phyloP scores from a whole-genome alignment of 2,329 filamentous ascomycete species.

The Trichoderma endophyticum region DNA sequence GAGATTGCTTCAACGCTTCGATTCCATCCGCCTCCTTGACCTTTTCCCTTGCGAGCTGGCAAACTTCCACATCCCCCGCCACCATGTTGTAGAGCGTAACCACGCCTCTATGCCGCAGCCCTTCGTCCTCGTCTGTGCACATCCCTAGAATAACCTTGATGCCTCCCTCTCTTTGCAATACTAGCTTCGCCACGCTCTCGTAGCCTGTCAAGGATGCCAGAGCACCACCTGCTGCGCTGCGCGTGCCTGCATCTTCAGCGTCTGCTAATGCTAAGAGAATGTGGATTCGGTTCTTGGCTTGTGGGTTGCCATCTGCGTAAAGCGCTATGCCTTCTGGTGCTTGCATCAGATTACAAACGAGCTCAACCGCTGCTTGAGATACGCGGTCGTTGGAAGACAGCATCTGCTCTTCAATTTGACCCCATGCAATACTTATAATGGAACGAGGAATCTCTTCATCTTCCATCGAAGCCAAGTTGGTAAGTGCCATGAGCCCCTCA shows the following conservation, averaged over 20 bases:
- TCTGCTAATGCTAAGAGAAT: constrained; percentile 85
- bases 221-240: constrained; percentile 82
- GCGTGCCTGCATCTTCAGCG: constrained; percentile 73
- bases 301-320: constrained; percentile 64
- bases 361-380: constrained; percentile 78
- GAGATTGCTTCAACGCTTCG: constrained; percentile 64
- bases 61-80: constrained; percentile 62
- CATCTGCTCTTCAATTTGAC: constrained; percentile 77
- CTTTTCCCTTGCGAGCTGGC: constrained; percentile 56
- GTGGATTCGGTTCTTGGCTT: constrained; percentile 72
- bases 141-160: constrained; percentile 76
- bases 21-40: constrained; percentile 62
- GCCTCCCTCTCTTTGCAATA: constrained; percentile 69
- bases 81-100: constrained; percentile 74
- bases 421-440: constrained; percentile 72
- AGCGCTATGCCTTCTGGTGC: constrained; percentile 62
- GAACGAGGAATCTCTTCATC: constrained; percentile 60
- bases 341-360: constrained; percentile 86
- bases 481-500: constrained; percentile 85
- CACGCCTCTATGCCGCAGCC: constrained; percentile 68
- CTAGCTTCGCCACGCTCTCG: constrained; percentile 67
- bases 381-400: constrained; percentile 73
- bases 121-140: constrained; percentile 69
- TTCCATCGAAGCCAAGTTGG: constrained; percentile 84
- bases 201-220: constrained; percentile 79